These are phyloP conservation scores for Saxophila tyrrhenica DNA, from an alignment of 495 filamentous ascomycete species.

Conservation along the genomic window DNA sequence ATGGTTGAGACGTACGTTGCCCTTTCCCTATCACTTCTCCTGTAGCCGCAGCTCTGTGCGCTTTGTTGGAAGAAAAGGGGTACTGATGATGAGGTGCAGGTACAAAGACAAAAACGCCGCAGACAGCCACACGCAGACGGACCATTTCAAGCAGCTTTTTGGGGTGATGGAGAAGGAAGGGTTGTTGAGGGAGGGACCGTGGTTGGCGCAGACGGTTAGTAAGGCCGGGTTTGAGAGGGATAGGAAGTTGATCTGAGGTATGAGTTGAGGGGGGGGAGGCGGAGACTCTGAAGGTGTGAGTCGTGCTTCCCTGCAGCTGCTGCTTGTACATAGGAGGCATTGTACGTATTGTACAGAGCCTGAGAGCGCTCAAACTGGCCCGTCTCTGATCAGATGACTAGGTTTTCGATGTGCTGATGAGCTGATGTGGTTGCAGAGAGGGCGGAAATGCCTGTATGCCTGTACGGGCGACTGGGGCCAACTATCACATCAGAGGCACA, in stretches of 20 bases:
- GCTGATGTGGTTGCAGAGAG: too few species aligned
- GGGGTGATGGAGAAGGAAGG: conserved; percentile 3
- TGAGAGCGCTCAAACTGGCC: too few species aligned
- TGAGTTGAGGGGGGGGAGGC: background rate
- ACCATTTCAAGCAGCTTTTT: conserved; percentile 6
- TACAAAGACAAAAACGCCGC: conserved; percentile 6
- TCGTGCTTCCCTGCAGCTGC: too few species aligned
- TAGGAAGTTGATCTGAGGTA: conserved; percentile 5
- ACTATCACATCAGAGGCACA: too few species aligned
- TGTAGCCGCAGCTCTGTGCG: too few species aligned
- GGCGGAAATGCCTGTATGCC: too few species aligned
- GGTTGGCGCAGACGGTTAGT: conserved; percentile 3
- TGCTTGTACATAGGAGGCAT: too few species aligned
- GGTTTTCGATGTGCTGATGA: too few species aligned
- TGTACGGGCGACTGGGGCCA: too few species aligned
- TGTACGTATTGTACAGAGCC: too few species aligned
- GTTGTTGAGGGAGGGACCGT: conserved; percentile 1
- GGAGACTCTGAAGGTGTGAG: background rate
- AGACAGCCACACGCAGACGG: background rate
- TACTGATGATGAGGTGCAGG: background rate
- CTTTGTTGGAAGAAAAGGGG: too few species aligned
- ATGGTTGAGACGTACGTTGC: conserved; percentile 14
- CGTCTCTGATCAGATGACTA: too few species aligned
- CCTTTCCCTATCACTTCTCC: background rate
- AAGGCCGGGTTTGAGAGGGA: conserved; percentile 7